A percentile compares a stretch with the other conserved stretches of the same genome.
Evolutionary conservation across 495 filamentous ascomycete genomes (phyloP).

Genomic region (Cercophora sp.): DNA sequence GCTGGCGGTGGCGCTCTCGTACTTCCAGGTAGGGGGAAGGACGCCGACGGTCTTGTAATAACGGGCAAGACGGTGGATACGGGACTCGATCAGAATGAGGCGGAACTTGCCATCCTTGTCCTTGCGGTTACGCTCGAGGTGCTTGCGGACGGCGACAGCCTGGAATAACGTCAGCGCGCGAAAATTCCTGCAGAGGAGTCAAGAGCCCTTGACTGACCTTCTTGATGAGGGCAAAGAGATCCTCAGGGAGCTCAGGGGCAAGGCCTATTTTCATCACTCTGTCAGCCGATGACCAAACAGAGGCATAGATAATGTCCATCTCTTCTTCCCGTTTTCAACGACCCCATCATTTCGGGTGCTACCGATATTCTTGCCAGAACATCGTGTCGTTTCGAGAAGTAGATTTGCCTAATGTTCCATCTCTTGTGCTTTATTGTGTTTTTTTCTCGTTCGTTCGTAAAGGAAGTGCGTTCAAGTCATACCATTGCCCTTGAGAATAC

Average conservation of each 20-base stretch:
- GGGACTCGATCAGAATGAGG: constrained; percentile 98
- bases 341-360: too few species aligned
- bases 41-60: constrained; percentile 98
- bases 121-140: constrained; percentile 99
- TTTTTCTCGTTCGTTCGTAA: constrained; percentile 6
- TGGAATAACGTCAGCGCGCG: constrained; percentile 27
- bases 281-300: constrained; percentile 98
- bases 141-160: constrained; percentile 99
- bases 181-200: not conserved
- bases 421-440: too few species aligned
- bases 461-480: constrained; percentile 22
- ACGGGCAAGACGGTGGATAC: constrained; percentile 95
- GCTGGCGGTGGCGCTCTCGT: constrained; percentile 69
- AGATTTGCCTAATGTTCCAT: too few species aligned
- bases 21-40: constrained; percentile 97
- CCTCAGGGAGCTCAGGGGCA: constrained; percentile 95
- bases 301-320: constrained; percentile 51
- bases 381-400: too few species aligned
- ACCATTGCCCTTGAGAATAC: constrained; percentile 85
- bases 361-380: too few species aligned
- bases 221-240: constrained; percentile 98
- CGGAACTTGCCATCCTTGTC: constrained; percentile 99
- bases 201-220: constrained; percentile 59
- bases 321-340: too few species aligned
- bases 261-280: constrained; percentile 91